These are phyloP conservation scores for Venustampulla echinocandica DNA, from an alignment of 495 filamentous ascomycete species.

Conservation along the genomic window DNA sequence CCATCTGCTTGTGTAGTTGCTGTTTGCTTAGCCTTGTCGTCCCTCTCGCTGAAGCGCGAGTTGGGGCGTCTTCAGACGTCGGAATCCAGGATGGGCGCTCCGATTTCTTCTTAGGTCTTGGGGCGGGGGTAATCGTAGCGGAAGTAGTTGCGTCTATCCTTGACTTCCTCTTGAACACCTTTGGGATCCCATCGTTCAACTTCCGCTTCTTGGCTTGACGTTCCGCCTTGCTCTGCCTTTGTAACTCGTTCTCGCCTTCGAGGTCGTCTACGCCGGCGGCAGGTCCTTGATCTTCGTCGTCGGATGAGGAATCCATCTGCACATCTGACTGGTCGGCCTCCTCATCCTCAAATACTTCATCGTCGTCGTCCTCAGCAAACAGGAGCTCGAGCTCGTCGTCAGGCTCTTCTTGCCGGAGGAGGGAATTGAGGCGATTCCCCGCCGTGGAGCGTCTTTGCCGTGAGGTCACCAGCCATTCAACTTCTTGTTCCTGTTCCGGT, in stretches of 20 bases:
- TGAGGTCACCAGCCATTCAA: slow-evolving; percentile 70
- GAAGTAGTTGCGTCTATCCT: slow-evolving; percentile 37
- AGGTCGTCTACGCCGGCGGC: slow-evolving; percentile 59
- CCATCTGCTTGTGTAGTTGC: slow-evolving; percentile 69
- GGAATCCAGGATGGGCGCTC: slow-evolving; percentile 87
- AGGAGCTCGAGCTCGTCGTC: slow-evolving; percentile 69
- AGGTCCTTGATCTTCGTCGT: slow-evolving; percentile 68
- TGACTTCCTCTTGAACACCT: slow-evolving; percentile 46
- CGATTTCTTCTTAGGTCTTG: slow-evolving; percentile 83
- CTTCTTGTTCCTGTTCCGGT: slow-evolving; percentile 19
- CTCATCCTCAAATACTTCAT: slow-evolving; percentile 66
- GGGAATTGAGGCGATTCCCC: slow-evolving; percentile 71
- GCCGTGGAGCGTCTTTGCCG: slow-evolving; percentile 77
- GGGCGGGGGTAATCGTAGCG: slow-evolving; percentile 26
- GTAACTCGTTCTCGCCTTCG: slow-evolving; percentile 55
- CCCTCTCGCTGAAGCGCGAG: slow-evolving; percentile 70
- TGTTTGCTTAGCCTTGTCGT: slow-evolving; percentile 82
- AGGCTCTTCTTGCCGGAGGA: slow-evolving; percentile 56
- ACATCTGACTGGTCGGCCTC: slow-evolving; percentile 63
- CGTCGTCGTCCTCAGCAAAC: slow-evolving; percentile 80
- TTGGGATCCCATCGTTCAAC: slow-evolving; percentile 51
- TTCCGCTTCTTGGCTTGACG: slow-evolving; percentile 63
- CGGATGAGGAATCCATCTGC: slow-evolving; percentile 72
- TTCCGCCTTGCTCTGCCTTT: slow-evolving; percentile 48
- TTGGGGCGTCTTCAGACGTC: slow-evolving; percentile 66